These are phyloP conservation scores for Sisymbrium altissimum DNA, from an alignment of 345 rosid genomes.

Conservation along the genomic window DNA sequence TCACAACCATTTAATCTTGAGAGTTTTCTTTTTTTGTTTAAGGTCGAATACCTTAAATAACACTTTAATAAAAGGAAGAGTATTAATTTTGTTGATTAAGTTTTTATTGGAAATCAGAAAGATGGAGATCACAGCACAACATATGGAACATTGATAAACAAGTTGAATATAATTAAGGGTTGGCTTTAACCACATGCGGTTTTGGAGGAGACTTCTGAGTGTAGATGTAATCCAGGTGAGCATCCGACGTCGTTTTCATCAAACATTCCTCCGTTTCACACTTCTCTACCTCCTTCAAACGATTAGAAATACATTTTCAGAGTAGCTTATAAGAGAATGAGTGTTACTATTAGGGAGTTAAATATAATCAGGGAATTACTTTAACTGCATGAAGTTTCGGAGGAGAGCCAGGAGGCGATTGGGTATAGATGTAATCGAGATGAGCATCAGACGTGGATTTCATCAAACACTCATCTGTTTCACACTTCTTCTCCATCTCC, in stretches of 20 bases:
- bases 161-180: background rate
- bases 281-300: background rate
- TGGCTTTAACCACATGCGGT: background rate
- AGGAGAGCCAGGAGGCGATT: background rate
- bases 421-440: conserved; percentile 27
- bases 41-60: background rate
- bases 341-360: background rate
- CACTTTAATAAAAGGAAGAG: background rate
- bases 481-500: conserved; percentile 15
- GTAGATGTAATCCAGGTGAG: conserved; percentile 28
- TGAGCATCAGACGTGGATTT: conserved; percentile 20
- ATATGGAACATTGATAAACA: background rate
- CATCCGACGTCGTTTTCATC: conserved; percentile 12
- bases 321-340: background rate
- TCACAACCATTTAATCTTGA: background rate
- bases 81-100: background rate
- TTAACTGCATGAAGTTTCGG: background rate
- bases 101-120: background rate
- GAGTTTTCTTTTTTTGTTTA: too few species aligned
- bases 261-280: conserved; percentile 27
- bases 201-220: conserved; percentile 7
- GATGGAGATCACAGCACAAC: background rate
- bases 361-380: background rate
- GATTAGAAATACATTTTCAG: too few species aligned
- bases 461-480: conserved; percentile 23